Conservation (phyloP, 2,329 filamentous ascomycete species). For the Neofusicoccum umdonicola region DNA sequence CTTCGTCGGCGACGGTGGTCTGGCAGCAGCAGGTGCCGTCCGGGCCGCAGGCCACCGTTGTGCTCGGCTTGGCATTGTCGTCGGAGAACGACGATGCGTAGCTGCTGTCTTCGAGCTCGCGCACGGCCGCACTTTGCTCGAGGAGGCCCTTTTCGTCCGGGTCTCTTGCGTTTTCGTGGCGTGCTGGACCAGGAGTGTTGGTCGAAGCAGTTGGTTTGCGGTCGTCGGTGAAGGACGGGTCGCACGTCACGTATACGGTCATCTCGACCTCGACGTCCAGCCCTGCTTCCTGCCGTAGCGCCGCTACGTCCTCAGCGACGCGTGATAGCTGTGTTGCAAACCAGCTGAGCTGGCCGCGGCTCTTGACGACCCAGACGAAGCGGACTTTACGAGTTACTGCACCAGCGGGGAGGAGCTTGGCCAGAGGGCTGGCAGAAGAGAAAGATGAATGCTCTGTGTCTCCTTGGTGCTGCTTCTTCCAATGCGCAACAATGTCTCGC, state of each 20-base stretch:
- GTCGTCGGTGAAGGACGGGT: constrained; percentile 46
- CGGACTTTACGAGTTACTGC: constrained; percentile 50
- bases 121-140: constrained; percentile 22
- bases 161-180: constrained; percentile 16
- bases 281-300: constrained; percentile 34
- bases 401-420: constrained; percentile 20
- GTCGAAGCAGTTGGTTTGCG: constrained; percentile 31
- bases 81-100: constrained; percentile 16
- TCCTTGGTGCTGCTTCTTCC: constrained; percentile 29
- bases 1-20: constrained; percentile 45
- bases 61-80: background rate
- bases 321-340: constrained; percentile 51
- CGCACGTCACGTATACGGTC: constrained; percentile 56
- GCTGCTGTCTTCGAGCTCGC: constrained; percentile 23
- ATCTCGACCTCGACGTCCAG: constrained; percentile 49
- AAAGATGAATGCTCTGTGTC: background rate
- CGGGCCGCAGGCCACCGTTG: constrained; percentile 26
- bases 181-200: constrained; percentile 22
- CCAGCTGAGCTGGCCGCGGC: constrained; percentile 52
- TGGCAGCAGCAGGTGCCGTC: constrained; percentile 50
- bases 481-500: constrained; percentile 54
- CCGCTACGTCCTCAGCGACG: constrained; percentile 43
- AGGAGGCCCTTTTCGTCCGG: constrained; percentile 20
- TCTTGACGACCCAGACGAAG: constrained; percentile 60
- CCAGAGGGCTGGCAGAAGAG: background rate